Conservation (phyloP, 345 rosid species). For the Dipteronia dyeriana region DNA sequence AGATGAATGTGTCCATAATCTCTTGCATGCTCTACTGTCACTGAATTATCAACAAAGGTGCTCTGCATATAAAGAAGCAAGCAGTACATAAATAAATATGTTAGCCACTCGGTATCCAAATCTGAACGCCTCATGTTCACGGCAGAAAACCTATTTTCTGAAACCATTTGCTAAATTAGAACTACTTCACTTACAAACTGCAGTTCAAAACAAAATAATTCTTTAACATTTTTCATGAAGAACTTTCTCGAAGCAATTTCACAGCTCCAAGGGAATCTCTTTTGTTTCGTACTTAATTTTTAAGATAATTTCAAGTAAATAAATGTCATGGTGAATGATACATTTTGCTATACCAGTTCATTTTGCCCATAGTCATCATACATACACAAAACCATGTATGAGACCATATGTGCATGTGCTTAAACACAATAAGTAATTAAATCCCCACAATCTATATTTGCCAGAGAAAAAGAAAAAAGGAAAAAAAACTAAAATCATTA, state of each 20-base stretch:
- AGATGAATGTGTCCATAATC: slow-evolving; percentile 94
- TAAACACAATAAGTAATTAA: neutral
- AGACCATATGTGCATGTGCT: neutral
- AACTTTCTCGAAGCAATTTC: neutral
- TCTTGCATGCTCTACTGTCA: slow-evolving; percentile 80
- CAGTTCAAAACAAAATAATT: too few species aligned
- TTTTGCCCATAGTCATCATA: neutral
- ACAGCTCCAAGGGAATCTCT: neutral
- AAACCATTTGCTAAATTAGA: neutral
- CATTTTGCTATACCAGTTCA: neutral
- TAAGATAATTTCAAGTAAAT: neutral
- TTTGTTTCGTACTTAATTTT: neutral
- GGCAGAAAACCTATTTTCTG: neutral
- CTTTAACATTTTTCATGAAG: too few species aligned
- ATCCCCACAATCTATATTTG: neutral
- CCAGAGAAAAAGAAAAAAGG: neutral
- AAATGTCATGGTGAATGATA: too few species aligned
- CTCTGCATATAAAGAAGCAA: slow-evolving; percentile 45
- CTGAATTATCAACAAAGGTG: slow-evolving; percentile 70
- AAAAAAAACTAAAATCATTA: neutral
- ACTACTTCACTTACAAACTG: neutral
- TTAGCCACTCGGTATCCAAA: neutral
- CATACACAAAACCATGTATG: neutral
- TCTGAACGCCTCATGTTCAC: neutral
- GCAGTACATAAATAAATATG: neutral